phyloP scores from a whole-genome alignment of 768 basidiomycete species.

The Antrodiella citrinella region DNA sequence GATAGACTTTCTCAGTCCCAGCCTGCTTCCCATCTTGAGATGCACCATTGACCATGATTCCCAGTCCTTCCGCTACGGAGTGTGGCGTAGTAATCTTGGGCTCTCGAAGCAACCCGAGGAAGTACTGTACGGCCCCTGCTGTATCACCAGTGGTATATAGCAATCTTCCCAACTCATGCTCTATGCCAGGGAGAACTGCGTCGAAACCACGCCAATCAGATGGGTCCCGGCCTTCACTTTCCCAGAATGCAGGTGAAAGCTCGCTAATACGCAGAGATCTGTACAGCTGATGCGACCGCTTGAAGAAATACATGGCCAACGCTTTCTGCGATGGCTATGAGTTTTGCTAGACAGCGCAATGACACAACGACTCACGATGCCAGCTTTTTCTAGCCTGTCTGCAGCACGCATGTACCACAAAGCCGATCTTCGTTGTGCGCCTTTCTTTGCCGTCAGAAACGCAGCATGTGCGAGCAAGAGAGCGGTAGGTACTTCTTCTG shows the following conservation, averaged over 20 bases:
- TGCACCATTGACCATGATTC: constrained; percentile 10
- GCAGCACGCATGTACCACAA: constrained; percentile 77
- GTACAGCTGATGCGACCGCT: constrained; percentile 61
- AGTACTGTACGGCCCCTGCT: constrained; percentile 66
- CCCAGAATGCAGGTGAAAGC: constrained; percentile 78
- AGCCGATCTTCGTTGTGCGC: constrained; percentile 54
- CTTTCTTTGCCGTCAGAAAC: constrained; percentile 51
- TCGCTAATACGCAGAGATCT: constrained; percentile 39
- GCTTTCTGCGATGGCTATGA: constrained; percentile 53
- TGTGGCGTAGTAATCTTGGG: constrained; percentile 19
- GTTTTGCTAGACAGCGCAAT: neutral
- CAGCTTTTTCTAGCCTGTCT: constrained; percentile 72
- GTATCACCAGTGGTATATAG: constrained; percentile 88
- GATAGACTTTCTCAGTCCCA: constrained; percentile 50
- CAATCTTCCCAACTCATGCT: constrained; percentile 76
- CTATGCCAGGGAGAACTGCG: constrained; percentile 62
- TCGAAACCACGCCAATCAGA: constrained; percentile 41
- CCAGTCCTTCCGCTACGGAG: constrained; percentile 12
- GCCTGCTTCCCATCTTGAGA: constrained; percentile 6
- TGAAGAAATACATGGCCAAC: constrained; percentile 74
- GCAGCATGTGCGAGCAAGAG: constrained; percentile 79
- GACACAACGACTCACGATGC: constrained; percentile 57
- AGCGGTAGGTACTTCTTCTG: constrained; percentile 76
- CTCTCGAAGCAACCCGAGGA: constrained; percentile 62
- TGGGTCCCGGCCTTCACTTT: constrained; percentile 48